phyloP scores from a whole-genome alignment of 495 filamentous ascomycete genomes.

The Xylaria palmicola region DNA sequence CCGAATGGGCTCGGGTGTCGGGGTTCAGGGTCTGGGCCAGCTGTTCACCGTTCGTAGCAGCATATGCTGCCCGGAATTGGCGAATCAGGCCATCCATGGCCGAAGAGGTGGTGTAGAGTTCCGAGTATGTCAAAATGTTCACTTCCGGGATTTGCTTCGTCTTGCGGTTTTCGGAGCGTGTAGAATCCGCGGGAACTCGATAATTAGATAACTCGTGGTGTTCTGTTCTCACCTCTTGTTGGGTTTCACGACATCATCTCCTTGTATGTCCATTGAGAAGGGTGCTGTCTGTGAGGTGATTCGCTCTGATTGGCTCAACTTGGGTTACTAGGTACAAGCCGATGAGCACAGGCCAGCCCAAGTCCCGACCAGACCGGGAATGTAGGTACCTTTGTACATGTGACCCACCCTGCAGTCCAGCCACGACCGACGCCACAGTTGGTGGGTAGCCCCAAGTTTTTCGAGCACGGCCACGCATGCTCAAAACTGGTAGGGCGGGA shows the following conservation, averaged over 20 bases:
- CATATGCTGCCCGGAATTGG: constrained; percentile 62
- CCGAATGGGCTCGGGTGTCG: constrained; percentile 53
- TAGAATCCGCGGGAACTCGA: not conserved
- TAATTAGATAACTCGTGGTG: no score
- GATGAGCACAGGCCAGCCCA: not conserved
- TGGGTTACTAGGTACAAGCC: not conserved
- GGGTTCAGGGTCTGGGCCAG: constrained; percentile 72
- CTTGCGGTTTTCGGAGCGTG: not conserved
- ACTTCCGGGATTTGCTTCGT: not conserved
- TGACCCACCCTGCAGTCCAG: not conserved
- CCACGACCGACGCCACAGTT: not conserved
- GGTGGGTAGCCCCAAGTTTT: not conserved
- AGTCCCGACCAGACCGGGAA: no score
- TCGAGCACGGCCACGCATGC: constrained; percentile 19
- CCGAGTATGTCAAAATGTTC: no score
- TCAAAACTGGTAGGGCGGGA: constrained; percentile 32
- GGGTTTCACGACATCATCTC: no score
- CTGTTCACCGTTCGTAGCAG: constrained; percentile 55
- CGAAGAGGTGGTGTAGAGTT: not conserved
- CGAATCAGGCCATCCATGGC: constrained; percentile 63
- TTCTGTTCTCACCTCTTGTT: no score
- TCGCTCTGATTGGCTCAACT: not conserved
- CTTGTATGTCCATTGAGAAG: not conserved
- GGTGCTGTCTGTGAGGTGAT: not conserved
- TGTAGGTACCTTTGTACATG: not conserved